Conservation (phyloP, 305 asterid species). For the Salvia sclarea region DNA sequence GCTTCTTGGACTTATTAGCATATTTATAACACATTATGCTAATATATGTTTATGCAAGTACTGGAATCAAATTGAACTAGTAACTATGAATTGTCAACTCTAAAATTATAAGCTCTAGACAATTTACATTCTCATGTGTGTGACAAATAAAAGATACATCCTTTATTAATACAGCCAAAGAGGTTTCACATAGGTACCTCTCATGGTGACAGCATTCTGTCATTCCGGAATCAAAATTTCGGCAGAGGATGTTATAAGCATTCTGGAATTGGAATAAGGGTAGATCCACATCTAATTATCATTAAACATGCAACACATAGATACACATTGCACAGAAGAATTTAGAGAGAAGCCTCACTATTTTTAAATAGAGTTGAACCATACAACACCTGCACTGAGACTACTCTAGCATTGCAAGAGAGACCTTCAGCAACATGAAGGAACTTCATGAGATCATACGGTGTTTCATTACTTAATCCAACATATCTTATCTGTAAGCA, state of each 20-base stretch:
- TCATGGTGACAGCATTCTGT: slow-evolving; percentile 95
- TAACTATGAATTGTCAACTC: slow-evolving; percentile 11
- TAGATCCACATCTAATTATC: slow-evolving; percentile 10
- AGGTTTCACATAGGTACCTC: slow-evolving; percentile 49
- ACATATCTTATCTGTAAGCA: slow-evolving; percentile 71
- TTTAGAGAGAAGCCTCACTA: slow-evolving; percentile 32
- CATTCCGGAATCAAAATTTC: slow-evolving; percentile 80
- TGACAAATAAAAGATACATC: slow-evolving; percentile 5
- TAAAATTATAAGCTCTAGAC: slow-evolving; percentile 1
- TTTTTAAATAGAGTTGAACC: slow-evolving; percentile 33
- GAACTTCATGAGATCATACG: slow-evolving; percentile 90
- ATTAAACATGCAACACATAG: not conserved
- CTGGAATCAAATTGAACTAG: not conserved
- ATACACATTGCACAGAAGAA: not conserved
- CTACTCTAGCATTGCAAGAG: slow-evolving; percentile 54
- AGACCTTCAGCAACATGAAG: slow-evolving; percentile 54
- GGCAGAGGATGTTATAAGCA: slow-evolving; percentile 78
- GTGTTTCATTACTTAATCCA: slow-evolving; percentile 91
- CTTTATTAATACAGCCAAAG: slow-evolving; percentile 14
- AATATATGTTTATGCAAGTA: not conserved
- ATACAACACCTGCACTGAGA: slow-evolving; percentile 76
- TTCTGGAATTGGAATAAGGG: slow-evolving; percentile 55
- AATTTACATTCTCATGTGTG: not conserved
- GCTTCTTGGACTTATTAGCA: not conserved
- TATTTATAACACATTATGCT: not conserved